Evolutionary conservation across 345 rosid species (phyloP), one percentile per base, ranked within the genome.

Genomic region (Brassica nigra): DNA sequence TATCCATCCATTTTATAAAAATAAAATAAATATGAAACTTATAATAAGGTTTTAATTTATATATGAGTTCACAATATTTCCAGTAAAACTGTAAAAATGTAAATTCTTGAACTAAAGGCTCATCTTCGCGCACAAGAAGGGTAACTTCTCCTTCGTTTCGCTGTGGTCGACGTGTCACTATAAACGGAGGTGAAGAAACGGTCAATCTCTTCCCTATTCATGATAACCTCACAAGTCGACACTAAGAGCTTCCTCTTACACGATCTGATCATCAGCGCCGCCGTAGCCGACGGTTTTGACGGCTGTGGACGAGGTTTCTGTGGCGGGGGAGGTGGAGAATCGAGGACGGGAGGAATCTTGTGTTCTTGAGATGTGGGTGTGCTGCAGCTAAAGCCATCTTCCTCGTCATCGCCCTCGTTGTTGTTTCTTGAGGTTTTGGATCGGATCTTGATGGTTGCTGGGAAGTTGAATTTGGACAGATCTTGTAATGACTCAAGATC

Each of bases 331-430:
- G 83, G 83, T 57, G 83, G 83, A 37, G 79, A 80, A 55, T 74
- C 78, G 0, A 36, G 5, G 4, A 75, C 37, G 30, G 79, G 6
- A 6, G 83, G 83, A 74, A 80, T 80, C 67, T 74, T 80, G 71
- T 80, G 76, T 75, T 80, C 83, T 75, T 80, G 66, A 0, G 83
- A 75, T 16, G 83, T 80, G 9, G 83, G 83, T 63, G 83, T 80
- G 34, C 37, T 70, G 58, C 79, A 80, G 27, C 62, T 42, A 9
- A 78, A 23, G 11, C n/a, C 73, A 30, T 55, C 71, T 0, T 63
- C 62, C 0, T 7, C 29, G 1, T 23, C 59, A 3, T 7, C 49
- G 10, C 39, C 66, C 7, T 67, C 39, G n/a, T 34, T 66, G 16
- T 30, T 44, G 33, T 33, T 62, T 11, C 28, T 62, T 1, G 58